Percentiles rank a stretch among this genome's conserved stretches.
Evolutionary conservation across 116 monocot species (phyloP).

Genomic region (Dioscorea cayenensis): DNA sequence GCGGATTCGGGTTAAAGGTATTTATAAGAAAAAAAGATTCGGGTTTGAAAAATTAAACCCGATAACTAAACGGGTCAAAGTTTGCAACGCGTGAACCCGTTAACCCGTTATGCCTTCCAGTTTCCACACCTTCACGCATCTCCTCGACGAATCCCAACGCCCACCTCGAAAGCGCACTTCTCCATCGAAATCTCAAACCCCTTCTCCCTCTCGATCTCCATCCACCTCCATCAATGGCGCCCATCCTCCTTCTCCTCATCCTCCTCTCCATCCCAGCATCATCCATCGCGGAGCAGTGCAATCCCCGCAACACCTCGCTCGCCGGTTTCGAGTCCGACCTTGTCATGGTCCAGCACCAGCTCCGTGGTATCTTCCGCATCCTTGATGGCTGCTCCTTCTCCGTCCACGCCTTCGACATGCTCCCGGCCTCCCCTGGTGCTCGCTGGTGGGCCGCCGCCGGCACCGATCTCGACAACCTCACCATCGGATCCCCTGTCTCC

Average conservation of each 20-base stretch:
- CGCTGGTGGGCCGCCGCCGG: constrained; percentile 63
- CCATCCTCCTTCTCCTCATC: not conserved
- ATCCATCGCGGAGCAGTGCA: not conserved
- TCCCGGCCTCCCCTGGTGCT: constrained; percentile 50
- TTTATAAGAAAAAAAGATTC: not conserved
- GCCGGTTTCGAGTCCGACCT: constrained; percentile 38
- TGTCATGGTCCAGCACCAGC: constrained; percentile 80
- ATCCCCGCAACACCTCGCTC: constrained; percentile 11
- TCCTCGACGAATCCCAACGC: not conserved
- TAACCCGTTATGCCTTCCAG: too few species aligned
- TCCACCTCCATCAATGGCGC: not conserved
- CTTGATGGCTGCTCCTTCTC: constrained; percentile 65
- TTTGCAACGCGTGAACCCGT: too few species aligned
- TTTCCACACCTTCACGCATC: too few species aligned
- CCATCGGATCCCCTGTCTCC: constrained; percentile 53
- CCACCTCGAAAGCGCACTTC: not conserved
- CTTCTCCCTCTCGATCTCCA: not conserved
- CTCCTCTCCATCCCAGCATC: constrained; percentile 6
- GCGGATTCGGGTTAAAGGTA: not conserved
- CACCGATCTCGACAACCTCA: constrained; percentile 39
- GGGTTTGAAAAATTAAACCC: too few species aligned
- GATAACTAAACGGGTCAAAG: too few species aligned
- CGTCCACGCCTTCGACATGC: constrained; percentile 70
- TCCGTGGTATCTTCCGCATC: constrained; percentile 53
- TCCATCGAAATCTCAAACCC: not conserved